These are phyloP conservation scores for Tulasnella sp. DNA, from an alignment of 768 basidiomycete genomes.

Conservation along the genomic window DNA sequence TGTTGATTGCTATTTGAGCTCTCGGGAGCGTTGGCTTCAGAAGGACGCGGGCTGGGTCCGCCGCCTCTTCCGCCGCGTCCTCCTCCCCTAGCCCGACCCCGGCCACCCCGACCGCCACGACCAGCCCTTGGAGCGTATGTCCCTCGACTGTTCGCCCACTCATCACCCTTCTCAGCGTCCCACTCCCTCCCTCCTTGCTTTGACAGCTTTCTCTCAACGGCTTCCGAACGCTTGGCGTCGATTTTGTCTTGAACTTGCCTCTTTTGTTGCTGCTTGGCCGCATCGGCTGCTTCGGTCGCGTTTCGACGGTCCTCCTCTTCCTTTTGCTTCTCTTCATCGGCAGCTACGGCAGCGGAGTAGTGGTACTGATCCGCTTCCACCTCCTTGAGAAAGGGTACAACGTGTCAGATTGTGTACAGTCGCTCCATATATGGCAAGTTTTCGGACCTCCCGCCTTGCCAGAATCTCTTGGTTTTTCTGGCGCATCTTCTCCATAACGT, in stretches of 20 bases:
- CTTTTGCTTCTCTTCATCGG: constrained; percentile 32
- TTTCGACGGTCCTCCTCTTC: constrained; percentile 38
- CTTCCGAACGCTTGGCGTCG: constrained; percentile 9
- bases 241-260: constrained; percentile 1
- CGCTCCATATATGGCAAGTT: neutral
- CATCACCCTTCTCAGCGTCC: constrained; percentile 63
- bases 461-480: constrained; percentile 76
- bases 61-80: neutral
- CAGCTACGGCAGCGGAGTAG: constrained; percentile 60
- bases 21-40: neutral
- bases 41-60: neutral
- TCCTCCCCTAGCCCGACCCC: neutral
- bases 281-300: constrained; percentile 52
- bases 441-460: constrained; percentile 56
- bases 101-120: neutral
- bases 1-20: neutral
- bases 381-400: constrained; percentile 45
- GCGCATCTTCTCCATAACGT: constrained; percentile 64
- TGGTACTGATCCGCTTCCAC: constrained; percentile 78
- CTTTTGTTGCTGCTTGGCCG: constrained; percentile 59
- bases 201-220: constrained; percentile 73
- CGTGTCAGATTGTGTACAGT: constrained; percentile 6
- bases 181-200: constrained; percentile 74
- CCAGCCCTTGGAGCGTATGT: neutral
- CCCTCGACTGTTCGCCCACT: constrained; percentile 14